phyloP scores from a whole-genome alignment of 768 basidiomycete genomes.

The Agaricus sinodeliciosus region DNA sequence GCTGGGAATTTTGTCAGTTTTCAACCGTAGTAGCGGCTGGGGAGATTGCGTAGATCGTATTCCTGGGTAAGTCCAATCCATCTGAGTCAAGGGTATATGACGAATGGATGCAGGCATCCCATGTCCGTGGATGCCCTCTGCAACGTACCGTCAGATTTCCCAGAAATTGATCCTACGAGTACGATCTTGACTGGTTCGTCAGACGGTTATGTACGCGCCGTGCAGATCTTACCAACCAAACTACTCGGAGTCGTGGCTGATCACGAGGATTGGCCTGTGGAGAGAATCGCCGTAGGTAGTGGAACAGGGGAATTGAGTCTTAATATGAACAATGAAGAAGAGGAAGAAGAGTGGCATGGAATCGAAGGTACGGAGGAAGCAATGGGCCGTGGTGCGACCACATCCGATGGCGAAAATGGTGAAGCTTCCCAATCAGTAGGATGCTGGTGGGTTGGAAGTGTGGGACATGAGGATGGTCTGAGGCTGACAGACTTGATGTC shows the following conservation, averaged over 20 bases:
- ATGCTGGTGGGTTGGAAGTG: slow-evolving; percentile 87
- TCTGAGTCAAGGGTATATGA: slow-evolving; percentile 1
- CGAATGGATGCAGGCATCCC: slow-evolving; percentile 59
- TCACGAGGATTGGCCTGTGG: slow-evolving; percentile 89
- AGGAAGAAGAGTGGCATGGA: slow-evolving; percentile 16
- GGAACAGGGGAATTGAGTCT: slow-evolving; percentile 28
- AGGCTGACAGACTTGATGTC: slow-evolving; percentile 81
- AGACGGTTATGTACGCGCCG: slow-evolving; percentile 83
- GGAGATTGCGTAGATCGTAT: slow-evolving; percentile 89
- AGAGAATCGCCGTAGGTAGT: slow-evolving; percentile 65
- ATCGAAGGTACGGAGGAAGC: slow-evolving; percentile 5
- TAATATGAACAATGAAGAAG: slow-evolving; percentile 15
- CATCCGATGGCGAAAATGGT: slow-evolving; percentile 16
- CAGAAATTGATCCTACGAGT: slow-evolving; percentile 54
- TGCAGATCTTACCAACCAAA: slow-evolving; percentile 84
- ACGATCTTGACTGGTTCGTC: slow-evolving; percentile 87
- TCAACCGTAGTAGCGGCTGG: slow-evolving; percentile 84
- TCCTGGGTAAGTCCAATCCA: slow-evolving; percentile 54
- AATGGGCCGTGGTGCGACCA: not conserved
- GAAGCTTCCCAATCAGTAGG: slow-evolving; percentile 13
- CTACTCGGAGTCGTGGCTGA: slow-evolving; percentile 86
- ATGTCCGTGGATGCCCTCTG: slow-evolving; percentile 87
- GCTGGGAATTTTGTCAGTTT: slow-evolving; percentile 82
- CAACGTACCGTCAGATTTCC: slow-evolving; percentile 54
- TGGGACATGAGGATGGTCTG: slow-evolving; percentile 82